phyloP scores from a whole-genome alignment of 257 asterid genomes.

The Nicotiana undulata region DNA sequence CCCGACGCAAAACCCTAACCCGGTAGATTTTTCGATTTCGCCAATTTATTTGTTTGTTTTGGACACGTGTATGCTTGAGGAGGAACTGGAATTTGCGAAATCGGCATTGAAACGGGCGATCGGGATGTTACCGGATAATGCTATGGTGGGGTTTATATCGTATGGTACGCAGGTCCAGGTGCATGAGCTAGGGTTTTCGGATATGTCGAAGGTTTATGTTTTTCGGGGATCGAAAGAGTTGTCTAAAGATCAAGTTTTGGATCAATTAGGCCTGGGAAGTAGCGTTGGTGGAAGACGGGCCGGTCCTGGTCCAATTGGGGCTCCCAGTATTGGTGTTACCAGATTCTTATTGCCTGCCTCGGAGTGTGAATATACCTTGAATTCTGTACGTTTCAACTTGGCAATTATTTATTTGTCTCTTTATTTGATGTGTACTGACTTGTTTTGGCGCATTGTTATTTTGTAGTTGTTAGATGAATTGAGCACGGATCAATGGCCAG shows the following conservation, averaged over 20 bases:
- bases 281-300: conserved; percentile 27
- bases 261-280: conserved; percentile 73
- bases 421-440: background rate
- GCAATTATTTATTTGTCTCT: background rate
- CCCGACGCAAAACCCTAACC: conserved; percentile 36
- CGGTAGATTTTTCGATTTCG: conserved; percentile 15
- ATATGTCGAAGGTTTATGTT: conserved; percentile 77
- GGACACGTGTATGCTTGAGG: conserved; percentile 93
- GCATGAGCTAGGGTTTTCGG: conserved; percentile 87
- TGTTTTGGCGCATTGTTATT: background rate
- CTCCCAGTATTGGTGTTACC: conserved; percentile 45
- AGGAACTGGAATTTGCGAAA: conserved; percentile 80
- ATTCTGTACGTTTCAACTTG: conserved; percentile 41
- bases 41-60: conserved; percentile 74
- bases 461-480: conserved; percentile 86
- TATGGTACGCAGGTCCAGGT: conserved; percentile 97
- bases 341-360: conserved; percentile 86
- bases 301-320: conserved; percentile 44
- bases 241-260: conserved; percentile 82
- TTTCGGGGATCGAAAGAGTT: conserved; percentile 83
- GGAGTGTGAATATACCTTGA: conserved; percentile 73
- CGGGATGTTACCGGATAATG: conserved; percentile 80
- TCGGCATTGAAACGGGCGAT: conserved; percentile 80
- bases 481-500: conserved; percentile 81
- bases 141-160: conserved; percentile 92